Base-by-base conservation (phyloP, 108 stramenopile species). In the Fistulifera pelliculosa region DNA sequence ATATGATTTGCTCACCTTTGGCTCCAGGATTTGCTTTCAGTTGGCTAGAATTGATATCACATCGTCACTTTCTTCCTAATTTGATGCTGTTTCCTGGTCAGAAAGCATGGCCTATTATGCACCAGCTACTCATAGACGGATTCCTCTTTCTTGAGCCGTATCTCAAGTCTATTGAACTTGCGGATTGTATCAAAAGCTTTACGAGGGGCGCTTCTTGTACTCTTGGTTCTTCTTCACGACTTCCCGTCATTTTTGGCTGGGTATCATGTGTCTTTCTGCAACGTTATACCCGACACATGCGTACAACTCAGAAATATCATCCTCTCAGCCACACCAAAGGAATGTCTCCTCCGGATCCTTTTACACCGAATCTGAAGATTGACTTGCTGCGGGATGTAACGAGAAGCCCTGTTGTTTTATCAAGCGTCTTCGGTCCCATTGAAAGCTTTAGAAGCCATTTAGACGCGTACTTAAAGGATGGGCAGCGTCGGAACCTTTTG, bases 361-460 rank as follows among this genome's bases (percentile, higher is more conserved):
- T 99, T 77, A 97, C 94, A 38, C 95, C 97, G 38, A 95, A 96
- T 71, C 85, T 98, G 47, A 96, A 96, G 72, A 93, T 99, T 21
- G 99, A 98, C 66, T 66, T 79, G 16, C 83, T 99, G 12, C 95
- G 96, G 47, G 98, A 98, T 69, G 94, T 97, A 52, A 53, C 80
- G 27, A 77, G 80, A 54, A 80, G 92, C 42, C 99, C 99, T 16
- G 57, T 81, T 13, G 74, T 98, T 50, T 71, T 95, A 15, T 87
- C 92, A 38, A 93, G 96, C 56, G 67, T 93, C 25, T 52, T 89
- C 43, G 89, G 85, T 24, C 82, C 81, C 1, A 75, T 93, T 55
- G 71, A 76, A 35, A 38, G 64, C 47, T 76, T 98, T 48, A 66
- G 82, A 41, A 58, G 22, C 40, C 87, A 89, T 23, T 73, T 99